Conservation (phyloP, 2,329 filamentous ascomycete genomes). For the Colletotrichum sp. region DNA sequence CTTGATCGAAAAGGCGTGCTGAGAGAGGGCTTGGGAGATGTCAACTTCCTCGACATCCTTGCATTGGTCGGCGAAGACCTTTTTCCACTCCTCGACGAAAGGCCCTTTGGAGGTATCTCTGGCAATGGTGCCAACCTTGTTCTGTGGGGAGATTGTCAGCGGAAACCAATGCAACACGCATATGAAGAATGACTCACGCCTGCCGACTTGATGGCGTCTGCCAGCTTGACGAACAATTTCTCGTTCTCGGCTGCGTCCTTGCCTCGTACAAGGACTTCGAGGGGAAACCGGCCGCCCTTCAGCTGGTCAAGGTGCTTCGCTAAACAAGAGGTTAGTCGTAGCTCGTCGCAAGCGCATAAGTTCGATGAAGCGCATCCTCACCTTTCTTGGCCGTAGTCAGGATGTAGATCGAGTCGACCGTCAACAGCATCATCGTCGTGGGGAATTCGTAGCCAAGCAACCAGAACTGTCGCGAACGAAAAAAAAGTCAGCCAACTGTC, state of each 20-base stretch:
- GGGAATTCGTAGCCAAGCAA: constrained; percentile 98
- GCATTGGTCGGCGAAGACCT: constrained; percentile 75
- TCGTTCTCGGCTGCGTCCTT: constrained; percentile 93
- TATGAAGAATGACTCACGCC: constrained; percentile 66
- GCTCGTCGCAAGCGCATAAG: neutral
- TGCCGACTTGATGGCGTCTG: constrained; percentile 84
- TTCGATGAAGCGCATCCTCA: constrained; percentile 38
- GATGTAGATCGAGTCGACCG: constrained; percentile 84
- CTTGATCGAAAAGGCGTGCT: constrained; percentile 86
- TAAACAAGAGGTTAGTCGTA: constrained; percentile 38
- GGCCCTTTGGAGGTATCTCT: constrained; percentile 87
- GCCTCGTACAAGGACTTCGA: constrained; percentile 89
- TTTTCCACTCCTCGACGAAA: constrained; percentile 97
- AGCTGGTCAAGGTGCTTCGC: constrained; percentile 92
- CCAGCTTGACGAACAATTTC: constrained; percentile 84
- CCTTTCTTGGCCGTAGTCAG: constrained; percentile 98
- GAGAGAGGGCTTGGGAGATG: constrained; percentile 80
- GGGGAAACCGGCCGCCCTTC: constrained; percentile 88
- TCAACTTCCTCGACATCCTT: constrained; percentile 92
- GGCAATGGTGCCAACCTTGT: constrained; percentile 85
- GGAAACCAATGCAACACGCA: neutral
- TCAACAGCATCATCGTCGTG: constrained; percentile 92
- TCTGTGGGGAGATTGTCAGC: constrained; percentile 50
- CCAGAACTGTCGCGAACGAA: constrained; percentile 75
- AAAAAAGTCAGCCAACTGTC: constrained; percentile 7